A percentile compares a stretch with the other conserved stretches of the same genome.
Evolutionary conservation across 2,329 filamentous ascomycete species (phyloP).

Genomic region (Nothopassalora personata): DNA sequence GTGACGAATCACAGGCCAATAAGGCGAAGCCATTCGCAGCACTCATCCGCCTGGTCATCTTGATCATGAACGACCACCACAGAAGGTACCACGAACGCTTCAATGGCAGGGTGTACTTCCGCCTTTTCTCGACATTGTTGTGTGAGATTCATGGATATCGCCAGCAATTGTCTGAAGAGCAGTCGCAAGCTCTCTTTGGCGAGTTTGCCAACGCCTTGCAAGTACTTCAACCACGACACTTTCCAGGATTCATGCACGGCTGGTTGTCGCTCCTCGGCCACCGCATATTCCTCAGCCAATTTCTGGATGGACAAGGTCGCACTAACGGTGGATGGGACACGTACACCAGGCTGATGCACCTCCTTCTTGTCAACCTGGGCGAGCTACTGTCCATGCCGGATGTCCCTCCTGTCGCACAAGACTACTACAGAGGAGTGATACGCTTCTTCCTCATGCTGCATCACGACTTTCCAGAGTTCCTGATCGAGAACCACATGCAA

Average conservation of each 20-base stretch:
- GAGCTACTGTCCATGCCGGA: slow-evolving; percentile 72
- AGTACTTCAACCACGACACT: slow-evolving; percentile 67
- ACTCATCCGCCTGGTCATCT: slow-evolving; percentile 67
- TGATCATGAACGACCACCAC: slow-evolving; percentile 83
- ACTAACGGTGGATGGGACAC: slow-evolving; percentile 61
- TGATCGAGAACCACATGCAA: slow-evolving; percentile 78
- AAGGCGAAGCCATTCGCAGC: slow-evolving; percentile 70
- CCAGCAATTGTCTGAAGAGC: slow-evolving; percentile 21
- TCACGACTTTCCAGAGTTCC: slow-evolving; percentile 91
- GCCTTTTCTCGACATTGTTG: slow-evolving; percentile 77
- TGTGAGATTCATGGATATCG: slow-evolving; percentile 55
- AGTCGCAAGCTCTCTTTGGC: slow-evolving; percentile 59
- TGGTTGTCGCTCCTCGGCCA: slow-evolving; percentile 83
- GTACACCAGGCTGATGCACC: slow-evolving; percentile 58
- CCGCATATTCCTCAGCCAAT: slow-evolving; percentile 72
- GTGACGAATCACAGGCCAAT: slow-evolving; percentile 54
- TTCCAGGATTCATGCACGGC: slow-evolving; percentile 76
- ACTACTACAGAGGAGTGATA: slow-evolving; percentile 76
- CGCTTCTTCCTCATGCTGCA: slow-evolving; percentile 81
- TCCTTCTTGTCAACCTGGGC: slow-evolving; percentile 58
- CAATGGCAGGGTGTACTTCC: slow-evolving; percentile 85
- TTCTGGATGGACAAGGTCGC: slow-evolving; percentile 52
- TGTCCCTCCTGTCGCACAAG: slow-evolving; percentile 65
- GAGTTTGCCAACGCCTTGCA: slow-evolving; percentile 66
- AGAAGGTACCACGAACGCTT: slow-evolving; percentile 73